Base-by-base conservation (phyloP, 2,329 filamentous ascomycete genomes). In the Ophiostoma ulmi region DNA sequence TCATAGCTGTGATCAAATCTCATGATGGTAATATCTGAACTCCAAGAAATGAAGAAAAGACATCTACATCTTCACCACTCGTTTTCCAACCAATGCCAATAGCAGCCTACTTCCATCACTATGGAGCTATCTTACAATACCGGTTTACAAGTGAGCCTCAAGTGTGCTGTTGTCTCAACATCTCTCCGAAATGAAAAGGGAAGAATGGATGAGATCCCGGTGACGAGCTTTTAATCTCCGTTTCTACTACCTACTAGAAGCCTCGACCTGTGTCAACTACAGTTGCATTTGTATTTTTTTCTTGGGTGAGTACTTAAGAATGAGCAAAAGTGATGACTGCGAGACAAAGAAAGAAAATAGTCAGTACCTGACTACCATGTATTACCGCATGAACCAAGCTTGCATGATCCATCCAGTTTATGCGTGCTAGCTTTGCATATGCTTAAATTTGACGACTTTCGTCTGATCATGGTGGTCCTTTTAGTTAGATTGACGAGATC, bases 221-320 rank as follows among this genome's bases (percentile, higher is more conserved):
- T n/a, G 44, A 48, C 44, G 52, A 58, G 52, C n/a, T 26, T n/a
- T 58, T n/a, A 55, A 48, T 58, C n/a, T 58, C 52, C 52, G 52
- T 58, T 11, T 58, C 48, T 31, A 26, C 52, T 26, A 26, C 52
- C 22, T 55, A n/a, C 52, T 8, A 58, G 44, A 58, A 58, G 11
- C 52, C n/a, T 22, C 20, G 22, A 48, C 44, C 44, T 14, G 44
- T n/a, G 10, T 3, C 38, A 48, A 48, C 52, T 17, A 10, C 52
- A 22, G n/a, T 22, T 26, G 10, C 52, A 13, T 26, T 5, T 31
- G 52, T 26, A 5, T 58, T 11, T 58, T 8, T n/a, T 55, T n/a
- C 20, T 55, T 8, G 52, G 52, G 10, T 14, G 52, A 58, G 10
- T 48, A 13, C 11, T 39, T 8, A 20, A n/a, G 5, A 39, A 13